A percentile compares a stretch with the other conserved stretches of the same genome.
These are phyloP conservation scores for Ceratobasidium sp. DNA, from an alignment of 1,284 basidiomycete genomes.

Conservation along the genomic window DNA sequence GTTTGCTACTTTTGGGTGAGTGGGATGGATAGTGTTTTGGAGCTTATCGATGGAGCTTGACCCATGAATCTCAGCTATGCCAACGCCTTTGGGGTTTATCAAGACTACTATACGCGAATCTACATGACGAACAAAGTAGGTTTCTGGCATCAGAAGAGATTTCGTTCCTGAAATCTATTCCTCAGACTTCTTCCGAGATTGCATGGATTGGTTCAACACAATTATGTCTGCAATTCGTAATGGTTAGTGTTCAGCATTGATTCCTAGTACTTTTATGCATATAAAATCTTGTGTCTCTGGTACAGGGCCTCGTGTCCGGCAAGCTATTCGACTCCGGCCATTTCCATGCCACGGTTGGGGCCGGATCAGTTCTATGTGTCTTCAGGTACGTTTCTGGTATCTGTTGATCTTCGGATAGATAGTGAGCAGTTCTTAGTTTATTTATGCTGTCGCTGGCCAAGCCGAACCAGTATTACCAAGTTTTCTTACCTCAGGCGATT, in stretches of 20 bases:
- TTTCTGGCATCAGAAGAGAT: no score
- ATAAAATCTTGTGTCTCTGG: no score
- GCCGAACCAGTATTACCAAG: constrained; percentile 51
- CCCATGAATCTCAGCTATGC: background rate
- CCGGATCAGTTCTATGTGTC: constrained; percentile 10
- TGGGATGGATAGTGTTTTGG: background rate
- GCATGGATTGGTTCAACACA: constrained; percentile 38
- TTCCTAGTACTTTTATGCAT: no score
- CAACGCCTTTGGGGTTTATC: constrained; percentile 33
- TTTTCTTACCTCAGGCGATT: constrained; percentile 55
- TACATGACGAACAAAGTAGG: constrained; percentile 36
- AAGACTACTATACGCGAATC: constrained; percentile 26
- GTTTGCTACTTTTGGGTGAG: constrained; percentile 29
- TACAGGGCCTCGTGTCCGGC: constrained; percentile 30
- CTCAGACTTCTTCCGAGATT: constrained; percentile 18
- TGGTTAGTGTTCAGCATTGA: background rate
- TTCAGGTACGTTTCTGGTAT: constrained; percentile 44
- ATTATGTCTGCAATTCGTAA: constrained; percentile 27
- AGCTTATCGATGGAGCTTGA: background rate
- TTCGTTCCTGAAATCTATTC: background rate
- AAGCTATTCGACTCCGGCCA: constrained; percentile 32
- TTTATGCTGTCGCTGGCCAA: constrained; percentile 53
- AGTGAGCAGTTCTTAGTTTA: constrained; percentile 37
- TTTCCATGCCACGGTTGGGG: constrained; percentile 22
- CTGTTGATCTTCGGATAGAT: background rate